Evolutionary conservation across 306 rosid species (phyloP).

Genomic region (Malus fusca): DNA sequence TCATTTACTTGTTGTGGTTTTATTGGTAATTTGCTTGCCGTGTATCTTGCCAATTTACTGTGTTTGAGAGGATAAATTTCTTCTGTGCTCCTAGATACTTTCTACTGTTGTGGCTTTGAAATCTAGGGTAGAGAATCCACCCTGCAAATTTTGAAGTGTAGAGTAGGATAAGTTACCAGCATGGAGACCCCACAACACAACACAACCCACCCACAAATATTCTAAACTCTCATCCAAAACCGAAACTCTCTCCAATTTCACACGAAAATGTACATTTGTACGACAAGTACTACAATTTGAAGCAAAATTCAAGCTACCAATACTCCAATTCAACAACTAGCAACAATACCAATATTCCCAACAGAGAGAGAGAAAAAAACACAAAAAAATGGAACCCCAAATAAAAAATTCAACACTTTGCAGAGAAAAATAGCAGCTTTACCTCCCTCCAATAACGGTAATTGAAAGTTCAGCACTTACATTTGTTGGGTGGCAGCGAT

Average conservation of each 20-base stretch:
- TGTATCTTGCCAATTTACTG: too few relatives aligned
- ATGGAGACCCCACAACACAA: conserved; percentile 23
- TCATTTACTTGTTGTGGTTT: too few relatives aligned
- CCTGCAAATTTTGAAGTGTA: too few relatives aligned
- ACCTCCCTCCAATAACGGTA: conserved; percentile 2
- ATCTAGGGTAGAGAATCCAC: too few relatives aligned
- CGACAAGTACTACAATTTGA: not conserved
- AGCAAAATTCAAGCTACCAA: conserved; percentile 29
- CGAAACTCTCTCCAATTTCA: not conserved
- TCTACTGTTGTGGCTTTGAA: too few relatives aligned
- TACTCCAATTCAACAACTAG: conserved; percentile 10
- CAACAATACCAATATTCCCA: conserved; percentile 3
- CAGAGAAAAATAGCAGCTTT: not conserved
- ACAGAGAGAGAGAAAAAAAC: not conserved
- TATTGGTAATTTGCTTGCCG: too few relatives aligned
- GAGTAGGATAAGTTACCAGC: conserved; percentile 10
- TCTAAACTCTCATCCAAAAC: conserved; percentile 15
- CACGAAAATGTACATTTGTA: not conserved
- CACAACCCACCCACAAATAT: conserved; percentile 11
- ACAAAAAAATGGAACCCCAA: conserved; percentile 20
- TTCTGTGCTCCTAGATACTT: too few relatives aligned
- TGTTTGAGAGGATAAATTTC: too few relatives aligned
- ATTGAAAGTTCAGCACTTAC: not conserved
- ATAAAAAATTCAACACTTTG: conserved; percentile 5
- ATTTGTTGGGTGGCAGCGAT: not conserved